phyloP scores from a whole-genome alignment of 176 grass and related monocot species.

The Phoenix dactylifera region DNA sequence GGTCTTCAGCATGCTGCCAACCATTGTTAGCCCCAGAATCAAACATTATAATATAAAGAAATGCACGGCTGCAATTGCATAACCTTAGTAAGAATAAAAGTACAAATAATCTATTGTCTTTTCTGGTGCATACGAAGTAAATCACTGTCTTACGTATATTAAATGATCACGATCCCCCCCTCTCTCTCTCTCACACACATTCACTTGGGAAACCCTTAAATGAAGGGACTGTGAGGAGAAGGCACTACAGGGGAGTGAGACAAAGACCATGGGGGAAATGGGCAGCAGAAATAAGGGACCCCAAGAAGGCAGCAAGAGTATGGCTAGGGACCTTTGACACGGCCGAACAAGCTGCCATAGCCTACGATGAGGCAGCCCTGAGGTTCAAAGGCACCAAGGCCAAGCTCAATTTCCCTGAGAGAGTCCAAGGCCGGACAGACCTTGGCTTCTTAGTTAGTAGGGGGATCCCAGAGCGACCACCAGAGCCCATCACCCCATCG shows the following conservation, averaged over 20 bases:
- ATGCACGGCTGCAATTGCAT: no score
- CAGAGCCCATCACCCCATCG: neutral
- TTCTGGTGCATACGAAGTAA: no score
- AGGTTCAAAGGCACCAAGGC: slow-evolving; percentile 14
- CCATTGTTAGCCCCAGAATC: no score
- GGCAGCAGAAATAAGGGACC: slow-evolving; percentile 9
- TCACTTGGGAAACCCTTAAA: neutral
- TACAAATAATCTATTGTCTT: no score
- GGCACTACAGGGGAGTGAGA: slow-evolving; percentile 12
- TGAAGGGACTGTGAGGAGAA: slow-evolving; percentile 10
- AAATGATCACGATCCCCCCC: no score
- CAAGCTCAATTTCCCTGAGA: slow-evolving; percentile 8
- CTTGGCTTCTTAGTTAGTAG: neutral
- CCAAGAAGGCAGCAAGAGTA: slow-evolving; percentile 6
- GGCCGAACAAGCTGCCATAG: slow-evolving; percentile 2
- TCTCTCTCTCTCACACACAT: no score
- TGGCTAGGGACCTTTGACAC: slow-evolving; percentile 10
- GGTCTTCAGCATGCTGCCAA: no score
- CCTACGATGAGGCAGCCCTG: slow-evolving; percentile 8
- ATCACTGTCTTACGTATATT: no score
- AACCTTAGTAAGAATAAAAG: no score
- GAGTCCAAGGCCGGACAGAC: neutral
- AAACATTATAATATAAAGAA: no score
- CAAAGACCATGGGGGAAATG: slow-evolving; percentile 11
- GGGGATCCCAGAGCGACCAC: neutral